These are phyloP conservation scores for Sphenostylis stenocarpa DNA, from an alignment of 306 rosid species.

Conservation along the genomic window DNA sequence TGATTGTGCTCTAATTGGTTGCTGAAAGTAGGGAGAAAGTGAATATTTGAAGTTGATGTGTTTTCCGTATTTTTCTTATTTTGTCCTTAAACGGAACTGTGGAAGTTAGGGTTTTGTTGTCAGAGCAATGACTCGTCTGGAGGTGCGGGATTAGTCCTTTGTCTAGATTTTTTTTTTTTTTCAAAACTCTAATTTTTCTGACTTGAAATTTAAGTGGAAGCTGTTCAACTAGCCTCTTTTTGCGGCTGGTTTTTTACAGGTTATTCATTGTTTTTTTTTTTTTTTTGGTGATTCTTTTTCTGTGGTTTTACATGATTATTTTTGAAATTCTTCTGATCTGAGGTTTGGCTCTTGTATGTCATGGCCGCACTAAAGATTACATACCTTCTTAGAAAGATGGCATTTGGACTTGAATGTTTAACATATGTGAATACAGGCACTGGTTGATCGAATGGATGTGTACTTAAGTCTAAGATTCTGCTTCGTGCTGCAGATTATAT, in stretches of 20 bases:
- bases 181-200: neutral
- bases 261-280: neutral
- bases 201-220: constrained; percentile 8
- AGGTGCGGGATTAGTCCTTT: constrained; percentile 15
- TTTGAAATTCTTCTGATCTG: constrained; percentile 12
- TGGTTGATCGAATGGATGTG: neutral
- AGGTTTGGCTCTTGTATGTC: constrained; percentile 15
- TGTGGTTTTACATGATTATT: constrained; percentile 12
- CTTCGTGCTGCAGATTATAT: constrained; percentile 58
- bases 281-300: neutral
- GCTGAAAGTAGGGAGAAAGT: constrained; percentile 28
- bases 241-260: constrained; percentile 23
- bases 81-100: constrained; percentile 13
- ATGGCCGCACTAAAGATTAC: neutral
- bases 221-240: constrained; percentile 21
- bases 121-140: constrained; percentile 15
- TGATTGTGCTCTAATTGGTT: constrained; percentile 20
- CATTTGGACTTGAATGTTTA: neutral
- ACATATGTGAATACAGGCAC: neutral
- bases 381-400: constrained; percentile 20
- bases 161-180: neutral
- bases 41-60: neutral
- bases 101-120: constrained; percentile 29
- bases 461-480: neutral
- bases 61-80: neutral